These are phyloP conservation scores for Pontederia crassipes DNA, from an alignment of 176 grass and related monocot species.

Conservation along the genomic window DNA sequence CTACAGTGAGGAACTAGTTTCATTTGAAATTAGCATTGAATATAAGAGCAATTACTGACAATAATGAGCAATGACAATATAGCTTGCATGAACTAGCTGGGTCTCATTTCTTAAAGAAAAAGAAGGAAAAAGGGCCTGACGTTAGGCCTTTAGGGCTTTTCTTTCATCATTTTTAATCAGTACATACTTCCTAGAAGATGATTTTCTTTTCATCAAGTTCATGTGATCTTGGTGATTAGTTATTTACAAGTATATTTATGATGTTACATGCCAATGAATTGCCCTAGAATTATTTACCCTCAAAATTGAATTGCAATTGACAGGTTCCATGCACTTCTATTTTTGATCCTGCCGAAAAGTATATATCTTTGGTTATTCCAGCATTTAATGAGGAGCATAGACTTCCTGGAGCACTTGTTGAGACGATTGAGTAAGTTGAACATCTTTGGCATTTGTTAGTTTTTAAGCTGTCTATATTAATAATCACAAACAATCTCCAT, in stretches of 20 bases:
- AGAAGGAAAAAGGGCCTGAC: no score
- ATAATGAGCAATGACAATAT: no score
- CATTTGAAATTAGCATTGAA: no score
- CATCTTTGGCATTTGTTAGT: background rate
- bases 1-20: no score
- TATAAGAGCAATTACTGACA: no score
- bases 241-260: background rate
- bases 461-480: background rate
- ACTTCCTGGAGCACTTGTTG: slow-evolving; percentile 54
- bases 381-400: slow-evolving; percentile 84
- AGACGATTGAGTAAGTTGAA: slow-evolving; percentile 59
- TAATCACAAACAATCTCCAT: background rate
- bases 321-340: slow-evolving; percentile 82
- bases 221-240: background rate
- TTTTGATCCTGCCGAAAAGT: slow-evolving; percentile 69
- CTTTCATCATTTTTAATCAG: no score
- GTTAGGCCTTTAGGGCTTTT: no score
- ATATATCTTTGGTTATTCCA: slow-evolving; percentile 77
- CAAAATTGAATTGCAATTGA: slow-evolving; percentile 8
- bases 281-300: no score
- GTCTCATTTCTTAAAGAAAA: no score
- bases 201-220: background rate
- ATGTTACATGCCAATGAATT: slow-evolving; percentile 12
- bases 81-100: no score
- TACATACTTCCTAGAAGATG: no score